phyloP scores from a whole-genome alignment of 306 rosid genomes.

The Sindora glabra region DNA sequence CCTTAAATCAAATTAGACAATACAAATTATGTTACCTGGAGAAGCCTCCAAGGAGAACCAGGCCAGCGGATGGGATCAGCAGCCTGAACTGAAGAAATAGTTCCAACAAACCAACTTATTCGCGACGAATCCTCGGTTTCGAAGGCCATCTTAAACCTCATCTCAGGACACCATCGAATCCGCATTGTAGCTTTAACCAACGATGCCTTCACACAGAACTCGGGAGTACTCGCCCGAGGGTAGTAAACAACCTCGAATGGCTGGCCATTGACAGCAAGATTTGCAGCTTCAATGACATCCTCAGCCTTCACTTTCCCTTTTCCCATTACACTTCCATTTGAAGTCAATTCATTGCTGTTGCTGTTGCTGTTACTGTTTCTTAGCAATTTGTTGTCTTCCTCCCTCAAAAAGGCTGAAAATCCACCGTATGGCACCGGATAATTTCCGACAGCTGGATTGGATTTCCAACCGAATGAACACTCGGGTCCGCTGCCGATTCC shows the following conservation, averaged over 20 bases:
- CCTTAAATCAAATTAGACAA: neutral
- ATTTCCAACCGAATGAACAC: constrained; percentile 66
- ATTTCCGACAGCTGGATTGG: constrained; percentile 60
- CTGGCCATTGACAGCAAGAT: constrained; percentile 60
- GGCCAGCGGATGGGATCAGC: constrained; percentile 84
- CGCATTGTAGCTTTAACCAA: constrained; percentile 59
- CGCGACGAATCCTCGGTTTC: constrained; percentile 88
- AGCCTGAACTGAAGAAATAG: constrained; percentile 67
- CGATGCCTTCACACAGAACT: constrained; percentile 78
- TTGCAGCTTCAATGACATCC: constrained; percentile 66
- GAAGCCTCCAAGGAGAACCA: constrained; percentile 91
- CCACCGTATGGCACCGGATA: constrained; percentile 49
- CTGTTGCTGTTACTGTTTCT: constrained; percentile 39
- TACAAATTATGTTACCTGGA: constrained; percentile 66
- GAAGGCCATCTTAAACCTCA: constrained; percentile 96
- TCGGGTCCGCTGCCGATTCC: constrained; percentile 64
- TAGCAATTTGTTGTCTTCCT: constrained; percentile 41
- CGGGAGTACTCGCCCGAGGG: constrained; percentile 82
- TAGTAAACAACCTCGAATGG: constrained; percentile 83
- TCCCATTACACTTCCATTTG: constrained; percentile 35
- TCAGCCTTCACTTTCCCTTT: constrained; percentile 68
- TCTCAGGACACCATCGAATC: constrained; percentile 79
- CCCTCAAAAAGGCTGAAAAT: constrained; percentile 45
- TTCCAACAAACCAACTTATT: constrained; percentile 82
- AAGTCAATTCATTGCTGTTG: too few relatives aligned